These are phyloP conservation scores for Naganishia friedmannii DNA, from an alignment of 768 basidiomycete species.

Conservation along the genomic window DNA sequence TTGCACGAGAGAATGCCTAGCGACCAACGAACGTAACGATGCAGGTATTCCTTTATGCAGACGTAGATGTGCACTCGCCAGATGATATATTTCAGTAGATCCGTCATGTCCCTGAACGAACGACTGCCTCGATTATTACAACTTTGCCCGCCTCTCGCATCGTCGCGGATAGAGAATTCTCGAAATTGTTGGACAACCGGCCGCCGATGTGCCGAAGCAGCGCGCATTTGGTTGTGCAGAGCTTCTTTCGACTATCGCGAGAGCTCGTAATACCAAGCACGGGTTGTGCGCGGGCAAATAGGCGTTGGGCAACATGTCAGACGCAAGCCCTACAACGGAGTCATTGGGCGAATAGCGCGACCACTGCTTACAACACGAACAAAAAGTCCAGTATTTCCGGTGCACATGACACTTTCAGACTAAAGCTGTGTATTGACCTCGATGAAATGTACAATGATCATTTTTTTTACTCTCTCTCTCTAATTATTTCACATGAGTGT, in stretches of 20 bases:
- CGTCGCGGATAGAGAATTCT: slow-evolving; percentile 8
- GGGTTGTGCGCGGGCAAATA: no score
- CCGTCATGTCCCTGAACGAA: not conserved
- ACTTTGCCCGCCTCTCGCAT: not conserved
- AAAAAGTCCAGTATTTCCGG: no score
- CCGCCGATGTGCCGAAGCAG: not conserved
- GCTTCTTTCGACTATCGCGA: no score
- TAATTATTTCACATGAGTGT: slow-evolving; percentile 17
- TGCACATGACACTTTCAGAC: no score
- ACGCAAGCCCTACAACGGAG: no score
- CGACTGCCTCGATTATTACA: not conserved
- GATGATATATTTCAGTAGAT: not conserved
- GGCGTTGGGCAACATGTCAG: no score
- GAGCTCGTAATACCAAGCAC: no score
- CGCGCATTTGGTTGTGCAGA: no score
- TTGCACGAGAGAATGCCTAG: not conserved
- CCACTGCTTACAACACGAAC: no score
- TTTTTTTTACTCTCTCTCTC: not conserved
- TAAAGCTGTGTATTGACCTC: not conserved
- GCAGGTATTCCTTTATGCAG: no score
- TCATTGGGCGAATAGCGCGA: no score
- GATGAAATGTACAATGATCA: slow-evolving; percentile 19
- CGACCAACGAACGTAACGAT: not conserved
- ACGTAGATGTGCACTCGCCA: not conserved
- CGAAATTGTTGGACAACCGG: not conserved